These are phyloP conservation scores for Penstemon newberryi DNA, from an alignment of 257 asterid genomes.

Conservation along the genomic window DNA sequence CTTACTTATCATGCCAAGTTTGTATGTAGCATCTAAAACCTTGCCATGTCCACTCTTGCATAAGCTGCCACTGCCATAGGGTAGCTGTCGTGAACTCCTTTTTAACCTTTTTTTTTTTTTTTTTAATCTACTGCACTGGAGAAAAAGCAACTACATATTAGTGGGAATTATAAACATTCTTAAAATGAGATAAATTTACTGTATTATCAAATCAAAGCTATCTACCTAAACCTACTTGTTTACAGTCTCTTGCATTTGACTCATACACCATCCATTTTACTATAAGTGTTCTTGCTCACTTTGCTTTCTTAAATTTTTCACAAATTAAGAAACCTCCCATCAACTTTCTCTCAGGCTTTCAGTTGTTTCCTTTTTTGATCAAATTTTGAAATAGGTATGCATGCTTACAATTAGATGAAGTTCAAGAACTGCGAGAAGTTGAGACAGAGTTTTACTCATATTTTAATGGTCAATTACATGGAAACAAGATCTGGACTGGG, in stretches of 20 bases:
- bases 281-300: conserved; percentile 7
- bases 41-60: conserved; percentile 9
- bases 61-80: background rate
- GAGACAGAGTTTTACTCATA: conserved; percentile 67
- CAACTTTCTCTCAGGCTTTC: conserved; percentile 11
- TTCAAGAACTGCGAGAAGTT: conserved; percentile 65
- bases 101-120: background rate
- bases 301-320: conserved; percentile 1
- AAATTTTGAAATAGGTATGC: conserved; percentile 53
- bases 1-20: conserved; percentile 16
- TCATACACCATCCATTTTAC: conserved; percentile 11
- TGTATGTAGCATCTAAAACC: conserved; percentile 13
- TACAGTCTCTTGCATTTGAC: background rate
- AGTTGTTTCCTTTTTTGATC: conserved; percentile 7
- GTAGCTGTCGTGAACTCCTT: conserved; percentile 15
- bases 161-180: background rate
- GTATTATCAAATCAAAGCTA: background rate
- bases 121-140: background rate
- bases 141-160: conserved; percentile 12
- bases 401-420: conserved; percentile 56
- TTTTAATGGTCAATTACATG: conserved; percentile 69
- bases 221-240: background rate
- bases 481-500: conserved; percentile 89
- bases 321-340: background rate
- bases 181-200: too few species aligned